Conservation (phyloP, 805 yeast species). For the Yamadazyma takamatsuzukensis region DNA sequence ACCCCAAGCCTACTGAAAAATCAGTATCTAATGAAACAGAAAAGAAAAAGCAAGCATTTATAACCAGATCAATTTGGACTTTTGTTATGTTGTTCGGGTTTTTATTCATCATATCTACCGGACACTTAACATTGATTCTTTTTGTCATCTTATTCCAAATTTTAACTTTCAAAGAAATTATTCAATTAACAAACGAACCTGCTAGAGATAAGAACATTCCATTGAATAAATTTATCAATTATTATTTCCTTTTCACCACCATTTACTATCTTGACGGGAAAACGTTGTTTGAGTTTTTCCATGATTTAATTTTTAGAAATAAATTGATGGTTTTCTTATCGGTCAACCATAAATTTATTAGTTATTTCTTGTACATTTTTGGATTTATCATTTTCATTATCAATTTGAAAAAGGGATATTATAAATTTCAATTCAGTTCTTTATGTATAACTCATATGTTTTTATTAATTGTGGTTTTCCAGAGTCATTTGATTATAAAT, state of each 20-base stretch:
- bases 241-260: slow-evolving; percentile 89
- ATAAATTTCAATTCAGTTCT: slow-evolving; percentile 91
- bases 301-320: slow-evolving; percentile 48
- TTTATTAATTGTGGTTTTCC: slow-evolving; percentile 81
- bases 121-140: slow-evolving; percentile 77
- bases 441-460: slow-evolving; percentile 94
- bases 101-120: slow-evolving; percentile 68
- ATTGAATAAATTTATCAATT: slow-evolving; percentile 76
- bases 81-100: slow-evolving; percentile 81
- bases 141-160: slow-evolving; percentile 73
- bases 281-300: slow-evolving; percentile 67
- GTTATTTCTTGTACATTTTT: slow-evolving; percentile 77
- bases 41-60: slow-evolving; percentile 75
- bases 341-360: slow-evolving; percentile 76
- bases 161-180: slow-evolving; percentile 87
- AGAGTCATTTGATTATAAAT: slow-evolving; percentile 87
- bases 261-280: slow-evolving; percentile 88
- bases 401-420: slow-evolving; percentile 82
- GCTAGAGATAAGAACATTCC: slow-evolving; percentile 81
- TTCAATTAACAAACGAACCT: slow-evolving; percentile 78
- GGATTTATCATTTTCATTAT: slow-evolving; percentile 91
- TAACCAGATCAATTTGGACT: slow-evolving; percentile 90
- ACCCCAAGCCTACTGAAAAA: too few relatives aligned
- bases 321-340: slow-evolving; percentile 56
- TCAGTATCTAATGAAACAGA: slow-evolving; percentile 42